Base-by-base conservation (phyloP, 441 rosid species). In the Erysimum pusillum region DNA sequence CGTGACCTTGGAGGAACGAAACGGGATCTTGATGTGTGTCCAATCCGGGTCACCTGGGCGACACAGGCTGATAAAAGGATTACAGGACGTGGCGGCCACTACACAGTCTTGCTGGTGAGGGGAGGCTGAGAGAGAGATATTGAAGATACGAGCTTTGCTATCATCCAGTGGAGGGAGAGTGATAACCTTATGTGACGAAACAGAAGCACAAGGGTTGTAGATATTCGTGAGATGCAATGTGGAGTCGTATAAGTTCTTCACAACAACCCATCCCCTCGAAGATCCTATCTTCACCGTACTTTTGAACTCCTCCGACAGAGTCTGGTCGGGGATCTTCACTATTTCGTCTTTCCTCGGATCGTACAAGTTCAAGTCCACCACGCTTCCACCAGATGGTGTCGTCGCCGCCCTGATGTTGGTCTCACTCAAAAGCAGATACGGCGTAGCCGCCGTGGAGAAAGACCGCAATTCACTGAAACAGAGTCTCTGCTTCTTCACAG, bases 171-270 rank as follows among this genome's bases (percentile, higher is more conserved):
- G 65, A 44, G 74, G 74, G 35, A 71, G 49, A 22, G 17, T 1
- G 49, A 60, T 48, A 36, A 60, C 67, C 13, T 71, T 60, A 4
- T 7, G 75, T 3, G 67, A 60, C 3, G 75, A 71, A 60, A n/a
- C 60, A 60, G 76, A 61, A 41, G 76, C 69, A 38, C 42, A 36
- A 4, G 76, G 76, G 61, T 72, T 72, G 41, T 0, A 72, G 2
- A 72, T 38, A 7, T 72, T 72, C 1, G 76, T 72, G 61, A 72
- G 69, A 49, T 12, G 31, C 18, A 48, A 0, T 5, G 48, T 60
- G 12, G 7, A 6, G 5, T 58, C 46, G 7, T 0, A 1, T n/a
- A 14, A 0, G 13, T 20, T 25, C 49, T 10, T 48, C 34, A 13
- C 2, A 38, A 5, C 11, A 4, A 62, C 10, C 66, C 49, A 62